These are phyloP conservation scores for Persicaria tinctoria DNA, from an alignment of 148 eudicot species.

Conservation along the genomic window DNA sequence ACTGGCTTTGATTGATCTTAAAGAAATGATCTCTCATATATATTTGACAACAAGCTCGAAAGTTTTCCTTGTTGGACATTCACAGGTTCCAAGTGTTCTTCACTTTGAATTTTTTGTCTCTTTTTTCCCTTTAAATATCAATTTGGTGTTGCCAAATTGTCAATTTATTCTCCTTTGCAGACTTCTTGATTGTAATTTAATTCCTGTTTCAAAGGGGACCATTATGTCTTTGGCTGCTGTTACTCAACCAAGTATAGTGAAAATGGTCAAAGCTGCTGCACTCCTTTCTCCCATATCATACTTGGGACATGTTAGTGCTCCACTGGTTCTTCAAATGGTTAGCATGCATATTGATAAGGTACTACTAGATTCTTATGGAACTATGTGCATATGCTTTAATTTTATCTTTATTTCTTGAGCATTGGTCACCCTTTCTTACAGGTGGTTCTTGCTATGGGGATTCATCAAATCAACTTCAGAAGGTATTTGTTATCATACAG, in stretches of 20 bases:
- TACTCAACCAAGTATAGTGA: slow-evolving; percentile 65
- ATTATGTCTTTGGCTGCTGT: slow-evolving; percentile 92
- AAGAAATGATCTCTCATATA: slow-evolving; percentile 61
- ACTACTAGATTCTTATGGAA: not conserved
- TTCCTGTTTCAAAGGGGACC: slow-evolving; percentile 56
- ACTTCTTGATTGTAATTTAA: slow-evolving; percentile 6
- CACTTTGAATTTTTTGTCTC: slow-evolving; percentile 1
- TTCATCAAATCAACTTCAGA: slow-evolving; percentile 82
- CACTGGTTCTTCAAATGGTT: slow-evolving; percentile 64
- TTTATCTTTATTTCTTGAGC: slow-evolving; percentile 10
- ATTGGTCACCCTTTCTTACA: slow-evolving; percentile 20
- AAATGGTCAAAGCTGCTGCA: slow-evolving; percentile 90
- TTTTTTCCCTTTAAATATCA: not conserved
- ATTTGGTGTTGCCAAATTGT: not conserved
- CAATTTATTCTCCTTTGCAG: not conserved
- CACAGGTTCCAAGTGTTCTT: slow-evolving; percentile 50
- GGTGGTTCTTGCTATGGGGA: slow-evolving; percentile 79
- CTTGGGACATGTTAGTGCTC: slow-evolving; percentile 70
- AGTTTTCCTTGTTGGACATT: slow-evolving; percentile 79
- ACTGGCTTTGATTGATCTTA: slow-evolving; percentile 71
- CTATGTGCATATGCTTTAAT: not conserved
- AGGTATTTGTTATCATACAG: slow-evolving; percentile 36
- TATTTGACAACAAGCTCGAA: slow-evolving; percentile 43
- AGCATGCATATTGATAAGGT: slow-evolving; percentile 81
- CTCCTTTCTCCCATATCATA: slow-evolving; percentile 91